Conservation (phyloP, 2,329 filamentous ascomycete species). For the Dactylellina sp. region DNA sequence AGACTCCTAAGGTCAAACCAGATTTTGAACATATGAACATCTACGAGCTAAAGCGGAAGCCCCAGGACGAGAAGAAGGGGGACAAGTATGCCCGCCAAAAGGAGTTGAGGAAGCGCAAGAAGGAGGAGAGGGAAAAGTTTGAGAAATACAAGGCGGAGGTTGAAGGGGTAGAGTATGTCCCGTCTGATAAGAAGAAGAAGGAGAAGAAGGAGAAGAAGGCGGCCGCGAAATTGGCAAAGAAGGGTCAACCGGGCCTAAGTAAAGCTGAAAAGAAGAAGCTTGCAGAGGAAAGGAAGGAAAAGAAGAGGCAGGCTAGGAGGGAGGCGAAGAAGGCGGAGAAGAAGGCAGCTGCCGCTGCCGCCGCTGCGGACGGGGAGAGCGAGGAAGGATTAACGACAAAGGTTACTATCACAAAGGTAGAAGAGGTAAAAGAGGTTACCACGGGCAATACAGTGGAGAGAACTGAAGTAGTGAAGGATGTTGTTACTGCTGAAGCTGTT, state of each 20-base stretch:
- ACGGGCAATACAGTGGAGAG: slow-evolving; percentile 61
- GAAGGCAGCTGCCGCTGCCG: slow-evolving; percentile 52
- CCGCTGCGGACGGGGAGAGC: slow-evolving; percentile 43
- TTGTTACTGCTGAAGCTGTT: slow-evolving; percentile 58
- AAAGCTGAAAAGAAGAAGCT: slow-evolving; percentile 38
- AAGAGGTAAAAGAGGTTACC: slow-evolving; percentile 64
- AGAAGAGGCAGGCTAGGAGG: slow-evolving; percentile 59
- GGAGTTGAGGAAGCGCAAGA: slow-evolving; percentile 40
- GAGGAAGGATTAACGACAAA: slow-evolving; percentile 62
- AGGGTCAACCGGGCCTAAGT: slow-evolving; percentile 32
- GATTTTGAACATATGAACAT: slow-evolving; percentile 24
- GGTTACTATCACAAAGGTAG: slow-evolving; percentile 63
- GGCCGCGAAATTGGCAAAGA: slow-evolving; percentile 17
- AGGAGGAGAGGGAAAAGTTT: slow-evolving; percentile 43
- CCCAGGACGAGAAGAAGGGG: slow-evolving; percentile 37
- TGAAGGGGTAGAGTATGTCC: slow-evolving; percentile 35
- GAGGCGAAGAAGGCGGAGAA: slow-evolving; percentile 61
- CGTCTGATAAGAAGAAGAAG: slow-evolving; percentile 24
- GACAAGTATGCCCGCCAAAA: slow-evolving; percentile 45
- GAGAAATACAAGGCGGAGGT: slow-evolving; percentile 38
- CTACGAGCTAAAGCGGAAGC: slow-evolving; percentile 34
- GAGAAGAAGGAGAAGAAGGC: slow-evolving; percentile 38
- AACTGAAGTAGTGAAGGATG: slow-evolving; percentile 45
- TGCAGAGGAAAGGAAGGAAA: slow-evolving; percentile 49
- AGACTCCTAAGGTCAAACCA: slow-evolving; percentile 8